Conservation (phyloP, 306 rosid genomes). For the Leucaena leucocephala region DNA sequence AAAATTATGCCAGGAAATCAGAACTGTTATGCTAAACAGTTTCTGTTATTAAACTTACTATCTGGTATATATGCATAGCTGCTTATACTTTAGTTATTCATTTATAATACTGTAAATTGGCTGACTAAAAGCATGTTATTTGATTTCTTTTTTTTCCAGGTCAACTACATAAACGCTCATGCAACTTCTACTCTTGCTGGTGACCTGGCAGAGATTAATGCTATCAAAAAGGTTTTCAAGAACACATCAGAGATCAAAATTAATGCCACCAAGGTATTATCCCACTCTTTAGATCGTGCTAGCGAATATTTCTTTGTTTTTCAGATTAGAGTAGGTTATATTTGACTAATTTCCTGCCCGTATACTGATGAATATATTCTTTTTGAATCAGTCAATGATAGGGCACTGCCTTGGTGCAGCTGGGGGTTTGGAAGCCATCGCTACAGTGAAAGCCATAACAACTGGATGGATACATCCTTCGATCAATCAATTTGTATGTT, state of each 20-base stretch:
- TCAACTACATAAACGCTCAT: conserved; percentile 95
- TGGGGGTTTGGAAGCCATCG: conserved; percentile 99
- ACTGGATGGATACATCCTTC: conserved; percentile 97
- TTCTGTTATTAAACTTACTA: conserved; percentile 20
- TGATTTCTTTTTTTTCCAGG: conserved; percentile 48
- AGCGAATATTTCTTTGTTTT: conserved; percentile 18
- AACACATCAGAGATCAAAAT: conserved; percentile 83
- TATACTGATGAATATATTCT: conserved; percentile 33
- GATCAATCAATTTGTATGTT: conserved; percentile 94
- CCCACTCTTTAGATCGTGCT: conserved; percentile 15
- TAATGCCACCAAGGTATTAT: conserved; percentile 93
- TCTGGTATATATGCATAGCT: neutral
- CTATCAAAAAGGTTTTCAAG: conserved; percentile 94
- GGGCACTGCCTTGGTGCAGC: conserved; percentile 99
- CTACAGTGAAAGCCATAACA: conserved; percentile 89
- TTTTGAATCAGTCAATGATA: conserved; percentile 84
- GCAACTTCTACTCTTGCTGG: conserved; percentile 98
- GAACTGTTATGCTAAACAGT: neutral
- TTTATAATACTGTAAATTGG: conserved; percentile 6
- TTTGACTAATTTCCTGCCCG: conserved; percentile 19
- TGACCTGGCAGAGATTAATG: conserved; percentile 95
- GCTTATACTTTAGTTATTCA: conserved; percentile 1
- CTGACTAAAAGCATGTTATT: conserved; percentile 18
- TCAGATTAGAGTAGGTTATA: conserved; percentile 18
- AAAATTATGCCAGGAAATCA: conserved; percentile 6